A percentile compares a stretch with the other conserved stretches of the same genome.
These are phyloP conservation scores for Smallanthus sonchifolius DNA, from an alignment of 129 eudicot species.

Conservation along the genomic window DNA sequence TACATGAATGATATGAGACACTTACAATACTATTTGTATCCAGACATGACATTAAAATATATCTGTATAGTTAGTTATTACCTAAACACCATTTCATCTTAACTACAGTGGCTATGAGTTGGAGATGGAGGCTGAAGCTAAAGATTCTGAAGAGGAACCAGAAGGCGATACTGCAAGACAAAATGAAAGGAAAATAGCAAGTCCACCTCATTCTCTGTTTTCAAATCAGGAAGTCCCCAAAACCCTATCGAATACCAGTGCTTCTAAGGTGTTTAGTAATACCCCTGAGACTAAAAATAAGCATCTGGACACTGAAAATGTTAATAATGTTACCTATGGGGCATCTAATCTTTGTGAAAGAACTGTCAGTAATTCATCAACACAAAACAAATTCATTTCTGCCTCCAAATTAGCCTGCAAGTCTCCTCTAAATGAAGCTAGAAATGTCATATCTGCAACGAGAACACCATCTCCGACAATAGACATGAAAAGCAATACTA, in stretches of 20 bases:
- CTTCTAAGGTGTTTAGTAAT: constrained; percentile 28
- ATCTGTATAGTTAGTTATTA: neutral
- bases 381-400: neutral
- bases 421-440: constrained; percentile 35
- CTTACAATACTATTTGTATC: neutral
- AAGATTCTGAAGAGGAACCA: constrained; percentile 83
- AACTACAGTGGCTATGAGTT: constrained; percentile 67
- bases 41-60: neutral
- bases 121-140: constrained; percentile 87
- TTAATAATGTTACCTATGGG: constrained; percentile 8
- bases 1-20: constrained; percentile 5
- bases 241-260: constrained; percentile 23
- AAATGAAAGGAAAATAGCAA: constrained; percentile 21
- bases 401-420: constrained; percentile 29
- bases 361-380: neutral
- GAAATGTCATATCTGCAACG: constrained; percentile 16
- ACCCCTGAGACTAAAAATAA: constrained; percentile 15
- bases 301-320: neutral
- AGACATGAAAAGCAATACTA: constrained; percentile 20
- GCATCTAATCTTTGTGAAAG: neutral
- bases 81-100: neutral
- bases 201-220: constrained; percentile 25
- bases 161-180: constrained; percentile 30
- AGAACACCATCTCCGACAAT: constrained; percentile 31
- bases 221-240: constrained; percentile 32